These are phyloP conservation scores for Xylaria sp. DNA, from an alignment of 2,329 filamentous ascomycete genomes.

Conservation along the genomic window DNA sequence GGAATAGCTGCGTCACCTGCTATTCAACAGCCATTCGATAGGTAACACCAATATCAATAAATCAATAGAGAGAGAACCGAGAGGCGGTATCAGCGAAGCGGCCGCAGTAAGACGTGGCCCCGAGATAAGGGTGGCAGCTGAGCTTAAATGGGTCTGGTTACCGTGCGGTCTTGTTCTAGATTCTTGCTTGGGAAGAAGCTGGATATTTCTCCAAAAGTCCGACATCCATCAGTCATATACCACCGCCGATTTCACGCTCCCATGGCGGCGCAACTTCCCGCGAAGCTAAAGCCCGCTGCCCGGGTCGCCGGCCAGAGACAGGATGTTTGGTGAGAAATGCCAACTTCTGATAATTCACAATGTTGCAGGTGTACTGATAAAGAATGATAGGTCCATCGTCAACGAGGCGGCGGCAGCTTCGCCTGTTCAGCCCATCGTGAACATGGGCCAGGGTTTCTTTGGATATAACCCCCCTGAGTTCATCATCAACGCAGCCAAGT, in stretches of 20 bases:
- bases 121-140: not conserved
- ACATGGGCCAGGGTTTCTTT: constrained; percentile 74
- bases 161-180: constrained; percentile 15
- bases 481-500: constrained; percentile 88
- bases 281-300: constrained; percentile 57
- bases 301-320: constrained; percentile 56
- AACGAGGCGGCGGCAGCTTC: constrained; percentile 69
- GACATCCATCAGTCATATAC: constrained; percentile 4
- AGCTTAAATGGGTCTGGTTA: constrained; percentile 33
- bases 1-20: constrained; percentile 18
- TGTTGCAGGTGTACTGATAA: constrained; percentile 21
- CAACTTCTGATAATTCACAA: not conserved
- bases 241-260: constrained; percentile 39
- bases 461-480: constrained; percentile 95
- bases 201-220: not conserved
- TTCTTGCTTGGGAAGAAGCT: constrained; percentile 6
- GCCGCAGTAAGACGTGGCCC: not conserved
- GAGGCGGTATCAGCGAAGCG: not conserved
- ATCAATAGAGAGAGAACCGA: too few relatives aligned
- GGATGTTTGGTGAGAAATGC: constrained; percentile 56
- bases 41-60: too few relatives aligned
- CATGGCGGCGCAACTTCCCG: constrained; percentile 48
- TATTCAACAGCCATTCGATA: too few relatives aligned
- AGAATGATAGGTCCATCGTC: constrained; percentile 61
- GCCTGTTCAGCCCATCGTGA: constrained; percentile 67